phyloP scores from a whole-genome alignment of 2,329 filamentous ascomycete genomes.

The Alternaria arbusti region DNA sequence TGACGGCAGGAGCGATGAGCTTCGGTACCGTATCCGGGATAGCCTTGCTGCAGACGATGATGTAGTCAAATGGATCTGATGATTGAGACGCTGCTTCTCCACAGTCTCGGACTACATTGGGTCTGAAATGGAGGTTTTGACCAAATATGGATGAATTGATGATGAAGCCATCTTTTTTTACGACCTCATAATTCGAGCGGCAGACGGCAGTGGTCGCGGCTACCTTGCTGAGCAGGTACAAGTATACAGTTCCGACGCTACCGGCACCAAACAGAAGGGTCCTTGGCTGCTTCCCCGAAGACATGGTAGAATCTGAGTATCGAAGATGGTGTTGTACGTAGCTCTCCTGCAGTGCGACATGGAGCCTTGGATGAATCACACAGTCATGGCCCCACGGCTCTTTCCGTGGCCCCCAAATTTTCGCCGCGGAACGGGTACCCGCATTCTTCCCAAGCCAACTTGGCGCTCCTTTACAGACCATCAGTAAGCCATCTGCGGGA shows the following conservation, averaged over 20 bases:
- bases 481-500: not conserved
- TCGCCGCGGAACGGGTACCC: not conserved
- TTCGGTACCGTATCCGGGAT: constrained; percentile 49
- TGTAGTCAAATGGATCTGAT: constrained; percentile 51
- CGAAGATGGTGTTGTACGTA: not conserved
- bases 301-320: not conserved
- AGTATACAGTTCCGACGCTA: constrained; percentile 52
- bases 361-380: not conserved
- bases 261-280: constrained; percentile 53
- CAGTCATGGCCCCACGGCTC: not conserved
- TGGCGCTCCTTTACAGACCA: not conserved
- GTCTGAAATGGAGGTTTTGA: constrained; percentile 41
- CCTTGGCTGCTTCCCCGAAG: constrained; percentile 15
- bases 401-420: not conserved
- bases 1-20: constrained; percentile 51
- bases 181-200: constrained; percentile 54
- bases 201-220: constrained; percentile 53
- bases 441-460: not conserved
- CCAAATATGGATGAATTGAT: constrained; percentile 51
- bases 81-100: constrained; percentile 41
- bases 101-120: constrained; percentile 44
- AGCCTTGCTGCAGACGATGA: constrained; percentile 57
- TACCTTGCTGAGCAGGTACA: constrained; percentile 50
- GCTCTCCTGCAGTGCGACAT: not conserved
- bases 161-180: constrained; percentile 49